Percentiles rank a stretch among this genome's conserved stretches.
Conservation (phyloP, 228 moss, liverwort and hornwort genomes). For the Sphagnum magellanicum region DNA sequence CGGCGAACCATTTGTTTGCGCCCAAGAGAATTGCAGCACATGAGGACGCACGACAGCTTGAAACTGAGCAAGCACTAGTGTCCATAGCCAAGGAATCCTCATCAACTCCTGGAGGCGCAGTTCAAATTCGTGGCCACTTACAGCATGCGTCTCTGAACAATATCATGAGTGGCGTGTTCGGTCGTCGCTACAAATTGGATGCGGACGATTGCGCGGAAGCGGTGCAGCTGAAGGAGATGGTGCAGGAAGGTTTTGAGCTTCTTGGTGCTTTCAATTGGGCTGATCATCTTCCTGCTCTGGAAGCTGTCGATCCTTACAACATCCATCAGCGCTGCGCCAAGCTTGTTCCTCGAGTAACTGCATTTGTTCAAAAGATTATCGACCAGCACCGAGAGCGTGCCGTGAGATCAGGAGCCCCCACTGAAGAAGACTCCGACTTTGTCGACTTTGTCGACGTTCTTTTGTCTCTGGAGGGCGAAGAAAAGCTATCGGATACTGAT, state of each 20-base stretch:
- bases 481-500: slow-evolving; percentile 35
- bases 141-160: slow-evolving; percentile 70
- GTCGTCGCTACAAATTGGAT: slow-evolving; percentile 40
- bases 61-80: slow-evolving; percentile 37
- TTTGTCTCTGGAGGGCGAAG: slow-evolving; percentile 28
- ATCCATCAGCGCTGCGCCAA: slow-evolving; percentile 26
- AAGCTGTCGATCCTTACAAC: slow-evolving; percentile 17
- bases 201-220: slow-evolving; percentile 16
- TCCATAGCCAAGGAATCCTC: slow-evolving; percentile 9
- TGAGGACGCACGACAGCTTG: slow-evolving; percentile 25
- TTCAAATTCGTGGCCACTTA: slow-evolving; percentile 26
- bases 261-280: slow-evolving; percentile 66
- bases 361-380: slow-evolving; percentile 44
- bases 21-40: slow-evolving; percentile 41
- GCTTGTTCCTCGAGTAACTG: slow-evolving; percentile 22
- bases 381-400: slow-evolving; percentile 23
- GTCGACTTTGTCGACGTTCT: slow-evolving; percentile 52
- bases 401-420: background rate
- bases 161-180: slow-evolving; percentile 55
- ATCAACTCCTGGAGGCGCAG: background rate
- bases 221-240: slow-evolving; percentile 39
- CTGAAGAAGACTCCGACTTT: background rate
- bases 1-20: slow-evolving; percentile 49
- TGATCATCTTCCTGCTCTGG: slow-evolving; percentile 56
- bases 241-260: slow-evolving; percentile 64